Conservation (phyloP, 148 eudicot genomes). For the Pharnaceum exiguum region DNA sequence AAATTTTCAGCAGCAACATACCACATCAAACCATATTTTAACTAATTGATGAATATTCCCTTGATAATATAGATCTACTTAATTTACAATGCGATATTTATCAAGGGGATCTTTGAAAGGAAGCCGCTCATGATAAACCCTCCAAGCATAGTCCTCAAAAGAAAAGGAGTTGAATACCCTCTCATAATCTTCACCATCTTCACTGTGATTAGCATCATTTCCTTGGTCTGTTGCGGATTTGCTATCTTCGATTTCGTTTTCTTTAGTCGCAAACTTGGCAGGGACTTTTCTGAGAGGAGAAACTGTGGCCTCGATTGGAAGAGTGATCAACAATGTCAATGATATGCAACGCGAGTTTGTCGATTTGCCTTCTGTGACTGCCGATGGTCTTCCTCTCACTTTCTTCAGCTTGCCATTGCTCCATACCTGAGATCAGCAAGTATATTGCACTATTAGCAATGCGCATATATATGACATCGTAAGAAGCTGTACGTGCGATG, state of each 20-base stretch:
- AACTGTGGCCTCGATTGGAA: slow-evolving; percentile 57
- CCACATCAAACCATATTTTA: too few species aligned
- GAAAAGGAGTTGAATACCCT: slow-evolving; percentile 41
- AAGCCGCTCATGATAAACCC: slow-evolving; percentile 67
- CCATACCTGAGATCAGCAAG: slow-evolving; percentile 59
- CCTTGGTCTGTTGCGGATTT: background rate
- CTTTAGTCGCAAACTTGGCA: slow-evolving; percentile 2
- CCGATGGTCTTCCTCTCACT: slow-evolving; percentile 63
- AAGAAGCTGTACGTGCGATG: too few species aligned
- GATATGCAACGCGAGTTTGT: slow-evolving; percentile 27
- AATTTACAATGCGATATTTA: slow-evolving; percentile 37
- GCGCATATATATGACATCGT: too few species aligned
- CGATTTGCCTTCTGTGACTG: slow-evolving; percentile 1
- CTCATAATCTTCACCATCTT: slow-evolving; percentile 1
- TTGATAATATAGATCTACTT: too few species aligned
- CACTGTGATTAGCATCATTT: background rate
- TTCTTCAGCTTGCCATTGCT: slow-evolving; percentile 86
- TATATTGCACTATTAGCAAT: background rate
- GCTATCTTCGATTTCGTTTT: background rate
- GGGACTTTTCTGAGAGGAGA: slow-evolving; percentile 35
- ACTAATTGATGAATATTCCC: too few species aligned
- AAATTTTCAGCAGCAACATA: too few species aligned
- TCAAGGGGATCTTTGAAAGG: slow-evolving; percentile 68
- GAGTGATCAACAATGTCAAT: slow-evolving; percentile 60
- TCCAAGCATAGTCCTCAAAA: slow-evolving; percentile 88